Base-by-base conservation (phyloP, 1,284 basidiomycete species). In the Stereum hirsutum region DNA sequence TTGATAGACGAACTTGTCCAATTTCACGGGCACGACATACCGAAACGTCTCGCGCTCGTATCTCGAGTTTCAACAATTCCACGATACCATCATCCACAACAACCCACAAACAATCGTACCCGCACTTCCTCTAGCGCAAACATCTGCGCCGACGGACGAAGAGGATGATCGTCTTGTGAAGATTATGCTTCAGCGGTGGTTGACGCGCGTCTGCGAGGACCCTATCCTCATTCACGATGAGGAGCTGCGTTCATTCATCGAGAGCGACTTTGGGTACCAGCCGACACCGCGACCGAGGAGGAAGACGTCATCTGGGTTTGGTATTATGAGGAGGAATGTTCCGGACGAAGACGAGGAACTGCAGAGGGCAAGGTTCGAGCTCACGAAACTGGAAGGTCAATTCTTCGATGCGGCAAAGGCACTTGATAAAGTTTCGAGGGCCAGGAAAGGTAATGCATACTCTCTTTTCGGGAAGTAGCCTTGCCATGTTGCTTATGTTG, bases 251-350 rank as follows among this genome's bases (percentile, higher is more conserved):
- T 83, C 85, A 23, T 97, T 97, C 59, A 77, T 97, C 49, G 93
- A 97, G 64, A 91, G 83, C 52, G 93, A 97, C 63, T 97, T 97
- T 67, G 93, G 94, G 19, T 89, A 89, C 56, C 85, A 89, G 55
- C 85, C 87, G 3, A 87, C 78, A 11, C 82, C 86, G 7, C 76
- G 79, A 11, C 81, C 83, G 28, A 75, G 76, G 45, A 75, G 77
- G 49, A 89, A 87, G 62, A 64, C 76, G 0, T 71, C 73, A 26
- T 74, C 79, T 25, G 74, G 81, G 11, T 84, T 89, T 59, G 70
- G 73, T 48, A 61, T 88, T 44, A 76, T 89, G 15, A 70, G 80
- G 32, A 70, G 85, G 4, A 73, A 75, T 20, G 81, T 88, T 2
- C 84, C 87, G 2, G 86, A 89, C 52, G 86, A 89, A 60, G 86